Conservation (phyloP, 1,284 basidiomycete species). For the Pseudozyma hubeiensis region DNA sequence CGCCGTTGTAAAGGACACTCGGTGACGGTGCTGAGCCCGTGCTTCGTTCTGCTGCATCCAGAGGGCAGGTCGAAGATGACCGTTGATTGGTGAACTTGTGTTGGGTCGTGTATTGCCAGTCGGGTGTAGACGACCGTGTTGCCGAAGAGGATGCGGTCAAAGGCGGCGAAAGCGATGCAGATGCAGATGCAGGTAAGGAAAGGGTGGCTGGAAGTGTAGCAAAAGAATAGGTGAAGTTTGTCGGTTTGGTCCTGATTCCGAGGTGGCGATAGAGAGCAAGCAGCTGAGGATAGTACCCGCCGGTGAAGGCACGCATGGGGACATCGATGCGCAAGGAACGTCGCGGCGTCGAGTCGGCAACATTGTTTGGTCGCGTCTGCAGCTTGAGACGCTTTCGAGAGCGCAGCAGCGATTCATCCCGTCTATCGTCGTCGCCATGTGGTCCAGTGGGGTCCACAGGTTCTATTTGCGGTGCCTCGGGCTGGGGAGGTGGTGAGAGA, state of each 20-base stretch:
- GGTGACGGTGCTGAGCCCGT: slow-evolving; percentile 20
- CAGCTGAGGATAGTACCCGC: slow-evolving; percentile 65
- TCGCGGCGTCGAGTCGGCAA: not conserved
- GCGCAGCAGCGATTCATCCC: slow-evolving; percentile 1
- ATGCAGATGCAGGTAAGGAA: not conserved
- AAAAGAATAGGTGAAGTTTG: slow-evolving; percentile 64
- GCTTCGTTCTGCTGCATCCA: not conserved
- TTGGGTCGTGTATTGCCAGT: not conserved
- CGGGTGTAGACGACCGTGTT: not conserved
- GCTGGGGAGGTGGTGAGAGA: not conserved
- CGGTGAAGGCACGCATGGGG: slow-evolving; percentile 66
- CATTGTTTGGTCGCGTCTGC: not conserved
- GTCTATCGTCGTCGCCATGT: not conserved
- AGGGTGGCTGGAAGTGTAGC: slow-evolving; percentile 8
- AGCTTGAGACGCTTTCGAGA: slow-evolving; percentile 13
- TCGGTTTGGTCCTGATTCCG: slow-evolving; percentile 36
- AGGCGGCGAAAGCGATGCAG: slow-evolving; percentile 2
- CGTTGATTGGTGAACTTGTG: not conserved
- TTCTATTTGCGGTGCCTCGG: not conserved
- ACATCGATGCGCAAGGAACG: slow-evolving; percentile 58
- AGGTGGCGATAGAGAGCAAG: slow-evolving; percentile 56
- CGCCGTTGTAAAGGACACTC: slow-evolving; percentile 56
- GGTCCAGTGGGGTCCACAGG: not conserved
- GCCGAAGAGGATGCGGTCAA: not conserved
- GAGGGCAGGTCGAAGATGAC: not conserved